Base-by-base conservation (phyloP, 495 filamentous ascomycete species). In the Annulohypoxylon moriforme region DNA sequence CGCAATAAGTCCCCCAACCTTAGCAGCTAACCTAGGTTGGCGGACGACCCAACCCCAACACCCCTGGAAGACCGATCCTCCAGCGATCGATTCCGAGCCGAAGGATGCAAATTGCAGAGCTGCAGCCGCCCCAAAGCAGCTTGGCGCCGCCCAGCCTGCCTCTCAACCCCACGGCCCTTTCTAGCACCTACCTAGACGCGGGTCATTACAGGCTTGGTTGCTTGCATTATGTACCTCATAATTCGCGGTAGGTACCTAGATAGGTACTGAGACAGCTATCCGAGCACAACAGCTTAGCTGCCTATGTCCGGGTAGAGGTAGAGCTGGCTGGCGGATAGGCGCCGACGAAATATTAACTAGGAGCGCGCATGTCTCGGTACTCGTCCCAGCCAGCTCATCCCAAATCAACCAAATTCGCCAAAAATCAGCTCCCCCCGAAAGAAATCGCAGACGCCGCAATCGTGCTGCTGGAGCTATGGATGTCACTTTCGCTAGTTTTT, bases 31-130 rank as follows among this genome's bases (percentile, higher is more conserved):
- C n/a, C n/a, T n/a, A n/a, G n/a, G n/a, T n/a, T n/a, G n/a, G n/a
- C n/a, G n/a, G n/a, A n/a, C n/a, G n/a, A n/a, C n/a, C n/a, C n/a
- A n/a, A n/a, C n/a, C 11, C 31, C 27, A n/a, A 55, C n/a, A n/a
- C 29, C 50, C 50, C 50, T 55, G 50, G 29, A 34, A 33, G 36
- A 14, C 13, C 50, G 27, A 55, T 55, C 50, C 50, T 34, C 40
- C 57, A 55, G 63, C 47, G 60, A 60, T 68, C 56, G 65, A 44
- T 60, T 42, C 55, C 46, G 60, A 61, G 33, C 24, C 60, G 64
- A 69, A 73, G 70, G 70, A 73, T 68, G 27, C 56, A 64, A 68
- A 56, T 64, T 49, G 40, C 20, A 46, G 42, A 22, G 31, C 14
- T 64, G 27, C 14, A 34, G 33, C 42, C 57, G 47, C 55, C 64